Percentiles rank a stretch among this genome's conserved stretches.
These are phyloP conservation scores for Lizanozyma gosingica DNA, from an alignment of 1,139 yeast genomes.

Conservation along the genomic window DNA sequence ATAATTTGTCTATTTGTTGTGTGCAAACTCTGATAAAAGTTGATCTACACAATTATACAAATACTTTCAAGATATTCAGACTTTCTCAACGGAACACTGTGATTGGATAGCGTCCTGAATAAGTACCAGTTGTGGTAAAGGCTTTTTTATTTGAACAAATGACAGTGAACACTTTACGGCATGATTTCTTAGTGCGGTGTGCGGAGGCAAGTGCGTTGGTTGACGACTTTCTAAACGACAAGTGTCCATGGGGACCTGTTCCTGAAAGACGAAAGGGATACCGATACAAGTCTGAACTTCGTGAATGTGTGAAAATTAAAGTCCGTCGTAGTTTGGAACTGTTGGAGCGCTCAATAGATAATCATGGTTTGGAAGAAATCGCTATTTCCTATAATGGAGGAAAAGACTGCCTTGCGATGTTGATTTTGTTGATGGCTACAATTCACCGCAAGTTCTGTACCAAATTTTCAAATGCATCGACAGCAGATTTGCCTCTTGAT, in stretches of 20 bases:
- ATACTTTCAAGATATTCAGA: too few relatives aligned
- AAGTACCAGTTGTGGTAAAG: too few relatives aligned
- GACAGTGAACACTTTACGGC: not conserved
- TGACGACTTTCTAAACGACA: slow-evolving; percentile 21
- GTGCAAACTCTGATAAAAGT: too few relatives aligned
- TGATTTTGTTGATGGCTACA: slow-evolving; percentile 55
- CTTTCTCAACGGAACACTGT: too few relatives aligned
- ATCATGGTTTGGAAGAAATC: slow-evolving; percentile 37
- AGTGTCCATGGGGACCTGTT: slow-evolving; percentile 19
- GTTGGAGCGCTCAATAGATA: slow-evolving; percentile 21
- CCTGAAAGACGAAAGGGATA: slow-evolving; percentile 15
- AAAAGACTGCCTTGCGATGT: slow-evolving; percentile 81
- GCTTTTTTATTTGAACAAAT: too few relatives aligned
- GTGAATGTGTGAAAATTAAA: slow-evolving; percentile 22
- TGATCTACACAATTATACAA: too few relatives aligned
- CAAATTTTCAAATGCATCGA: slow-evolving; percentile 2
- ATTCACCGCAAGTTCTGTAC: slow-evolving; percentile 27
- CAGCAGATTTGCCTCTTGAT: slow-evolving; percentile 16
- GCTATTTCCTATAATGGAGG: slow-evolving; percentile 87
- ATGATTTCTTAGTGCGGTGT: slow-evolving; percentile 12
- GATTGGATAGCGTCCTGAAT: too few relatives aligned
- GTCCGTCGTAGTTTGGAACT: slow-evolving; percentile 22
- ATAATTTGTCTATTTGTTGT: too few relatives aligned
- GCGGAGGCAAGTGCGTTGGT: slow-evolving; percentile 26
- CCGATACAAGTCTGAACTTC: slow-evolving; percentile 13